Evolutionary conservation across 345 rosid genomes (phyloP).

Genomic region (Balakata baccata): DNA sequence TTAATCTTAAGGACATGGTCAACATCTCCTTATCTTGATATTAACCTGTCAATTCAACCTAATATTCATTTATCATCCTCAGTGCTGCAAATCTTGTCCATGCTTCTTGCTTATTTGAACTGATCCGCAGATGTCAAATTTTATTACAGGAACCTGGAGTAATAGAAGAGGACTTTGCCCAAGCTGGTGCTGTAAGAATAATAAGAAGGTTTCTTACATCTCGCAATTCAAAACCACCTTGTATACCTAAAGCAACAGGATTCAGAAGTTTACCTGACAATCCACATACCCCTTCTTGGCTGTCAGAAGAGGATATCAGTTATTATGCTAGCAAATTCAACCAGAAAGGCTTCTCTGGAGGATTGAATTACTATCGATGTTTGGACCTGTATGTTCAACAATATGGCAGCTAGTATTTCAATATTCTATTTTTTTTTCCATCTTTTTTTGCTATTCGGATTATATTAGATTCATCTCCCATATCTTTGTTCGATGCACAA

Average conservation of each 20-base stretch:
- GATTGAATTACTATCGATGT: slow-evolving; percentile 74
- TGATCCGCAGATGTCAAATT: slow-evolving; percentile 10
- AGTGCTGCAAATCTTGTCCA: background rate
- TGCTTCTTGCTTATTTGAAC: slow-evolving; percentile 1
- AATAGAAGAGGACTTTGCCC: slow-evolving; percentile 70
- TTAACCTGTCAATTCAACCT: background rate
- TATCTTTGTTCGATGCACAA: background rate
- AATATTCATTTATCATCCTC: background rate
- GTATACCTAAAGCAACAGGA: slow-evolving; percentile 54
- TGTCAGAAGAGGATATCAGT: slow-evolving; percentile 59
- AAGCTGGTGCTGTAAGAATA: slow-evolving; percentile 45
- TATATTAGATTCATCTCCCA: background rate
- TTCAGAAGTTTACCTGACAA: slow-evolving; percentile 49
- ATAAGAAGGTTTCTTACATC: slow-evolving; percentile 41
- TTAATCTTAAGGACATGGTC: background rate
- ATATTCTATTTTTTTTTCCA: background rate
- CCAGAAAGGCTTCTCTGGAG: slow-evolving; percentile 77
- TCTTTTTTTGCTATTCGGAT: background rate
- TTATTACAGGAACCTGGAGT: slow-evolving; percentile 60
- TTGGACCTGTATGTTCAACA: slow-evolving; percentile 51
- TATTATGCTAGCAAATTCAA: slow-evolving; percentile 56
- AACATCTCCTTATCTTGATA: background rate
- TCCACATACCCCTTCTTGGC: slow-evolving; percentile 64
- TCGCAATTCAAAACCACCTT: slow-evolving; percentile 46
- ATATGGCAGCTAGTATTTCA: background rate